Base-by-base conservation (phyloP, 2,329 filamentous ascomycete genomes). In the Elsinoe australis region DNA sequence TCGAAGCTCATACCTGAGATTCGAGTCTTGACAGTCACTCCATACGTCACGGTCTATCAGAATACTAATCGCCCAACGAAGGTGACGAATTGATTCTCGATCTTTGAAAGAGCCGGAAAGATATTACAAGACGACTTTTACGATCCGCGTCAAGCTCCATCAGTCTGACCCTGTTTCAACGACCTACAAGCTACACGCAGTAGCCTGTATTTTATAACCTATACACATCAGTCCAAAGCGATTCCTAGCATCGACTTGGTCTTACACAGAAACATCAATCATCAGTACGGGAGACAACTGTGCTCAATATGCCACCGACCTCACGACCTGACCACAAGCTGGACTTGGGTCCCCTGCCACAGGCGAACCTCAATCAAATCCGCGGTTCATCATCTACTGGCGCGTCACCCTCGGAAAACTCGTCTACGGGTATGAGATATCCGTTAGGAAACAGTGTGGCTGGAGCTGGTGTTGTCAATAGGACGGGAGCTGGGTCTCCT, bases 401-500 rank as follows among this genome's bases (percentile, higher is more conserved):
- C 60, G 84, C 79, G 55, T 89, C 88, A 33, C 86, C 87, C 32
- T 83, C 83, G 61, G 88, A 95, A 59, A 71, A 82, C 53, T 73
- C 82, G 51, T 74, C 77, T 49, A 75, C 74, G 59, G 67, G 73
- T 51, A 69, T 82, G 57, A 81, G 87, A 67, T 83, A 86, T 55
- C 79, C 86, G 17, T 85, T 90, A 62, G 72, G 83, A 39, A 79
- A 78, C 58, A 73, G 78, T 51, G 68, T 86, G 58, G 81, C 66
- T 51, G 65, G 65, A 49, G 61, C 70, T 52, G 67, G 68, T 51
- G 67, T 73, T 54, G 71, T 69, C 61, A 71, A 74, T 56, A 74
- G 90, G 71, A 85, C 90, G 62, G 88, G 89, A 73, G 82, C 87
- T 73, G 89, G 89, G 65, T 98, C 92, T 76, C 92, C 92, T 60